Conservation (phyloP, 2,329 filamentous ascomycete species). For the Annulohypoxylon truncatum region DNA sequence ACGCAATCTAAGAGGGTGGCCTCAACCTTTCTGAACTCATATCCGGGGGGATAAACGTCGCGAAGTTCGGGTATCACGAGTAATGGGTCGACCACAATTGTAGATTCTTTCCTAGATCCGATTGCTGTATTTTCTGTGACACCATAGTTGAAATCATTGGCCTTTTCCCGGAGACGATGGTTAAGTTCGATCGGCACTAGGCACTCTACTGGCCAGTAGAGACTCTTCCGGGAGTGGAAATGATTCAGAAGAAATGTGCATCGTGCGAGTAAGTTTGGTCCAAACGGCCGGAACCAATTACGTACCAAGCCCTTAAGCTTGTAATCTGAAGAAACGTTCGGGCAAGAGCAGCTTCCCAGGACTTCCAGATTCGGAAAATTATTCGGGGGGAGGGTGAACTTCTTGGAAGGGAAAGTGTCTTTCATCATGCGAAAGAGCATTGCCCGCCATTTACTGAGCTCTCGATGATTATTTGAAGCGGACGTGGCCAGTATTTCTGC, state of each 20-base stretch:
- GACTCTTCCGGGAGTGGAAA: slow-evolving; percentile 39
- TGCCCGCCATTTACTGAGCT: slow-evolving; percentile 40
- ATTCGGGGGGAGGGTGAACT: slow-evolving; percentile 26
- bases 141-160: slow-evolving; percentile 11
- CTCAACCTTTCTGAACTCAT: slow-evolving; percentile 3
- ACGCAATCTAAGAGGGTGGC: slow-evolving; percentile 26
- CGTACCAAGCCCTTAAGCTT: slow-evolving; percentile 30
- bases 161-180: slow-evolving; percentile 31
- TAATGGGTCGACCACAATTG: slow-evolving; percentile 34
- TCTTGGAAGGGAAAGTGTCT: slow-evolving; percentile 20
- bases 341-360: slow-evolving; percentile 24
- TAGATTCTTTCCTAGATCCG: slow-evolving; percentile 17
- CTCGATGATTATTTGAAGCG: slow-evolving; percentile 17
- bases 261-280: slow-evolving; percentile 31
- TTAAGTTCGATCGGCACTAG: slow-evolving; percentile 42
- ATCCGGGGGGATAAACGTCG: slow-evolving; percentile 21
- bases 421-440: slow-evolving; percentile 35
- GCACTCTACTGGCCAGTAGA: slow-evolving; percentile 38
- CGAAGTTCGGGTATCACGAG: slow-evolving; percentile 38
- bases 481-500: slow-evolving; percentile 30
- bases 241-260: slow-evolving; percentile 39
- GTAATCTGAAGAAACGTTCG: slow-evolving; percentile 33
- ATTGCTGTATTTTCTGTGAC: slow-evolving; percentile 22
- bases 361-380: slow-evolving; percentile 29
- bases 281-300: slow-evolving; percentile 41